Base-by-base conservation (phyloP, 202 grass and related monocot genomes). In the Alloteropsis angusta region DNA sequence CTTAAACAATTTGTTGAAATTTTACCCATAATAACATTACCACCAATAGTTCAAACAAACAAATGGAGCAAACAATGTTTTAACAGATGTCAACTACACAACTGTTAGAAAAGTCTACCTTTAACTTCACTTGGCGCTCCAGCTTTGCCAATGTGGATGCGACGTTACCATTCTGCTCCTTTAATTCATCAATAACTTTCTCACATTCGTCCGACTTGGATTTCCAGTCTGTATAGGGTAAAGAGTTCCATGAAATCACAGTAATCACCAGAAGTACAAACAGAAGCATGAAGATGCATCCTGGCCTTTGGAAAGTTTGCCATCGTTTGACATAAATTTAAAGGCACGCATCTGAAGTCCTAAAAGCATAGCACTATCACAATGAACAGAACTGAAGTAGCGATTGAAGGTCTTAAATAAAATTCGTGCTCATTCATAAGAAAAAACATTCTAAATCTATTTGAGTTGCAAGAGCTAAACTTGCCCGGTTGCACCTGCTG, bases 151-250 rank as follows among this genome's bases (percentile, higher is more conserved):
- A 68, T 53, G 49, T 80, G 68, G 80, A 82, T 85, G 84, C 83
- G 80, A 87, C 85, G 71, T 68, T 78, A 76, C 79, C 81, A 86
- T 92, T 86, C 71, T 94, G 88, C 61, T 98, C 89, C 82, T 90
- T 98, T 45, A 90, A 74, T 85, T 94, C 89, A 48, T 94, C 95
- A 46, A 94, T 84, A 35, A 80, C 78, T 38, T 77, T 88, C 72
- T 94, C 95, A 84, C 82, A 98, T 81, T 94, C 95, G 74, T 94
- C 95, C 23, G 95, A 98, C 92, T 89, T 93, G 23, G 82, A 60
- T 79, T 98, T 98, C 95, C 95, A 98, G 26, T 98, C 95, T 98
- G 67, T 60, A 59, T 75, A 62, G 25, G 38, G 45, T 70, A 74
- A 74, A 65, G 56, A 78, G 41, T 65, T 79, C 25, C 49, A 83